These are phyloP conservation scores for Vigna nakashimae DNA, from an alignment of 306 rosid genomes.

Conservation along the genomic window DNA sequence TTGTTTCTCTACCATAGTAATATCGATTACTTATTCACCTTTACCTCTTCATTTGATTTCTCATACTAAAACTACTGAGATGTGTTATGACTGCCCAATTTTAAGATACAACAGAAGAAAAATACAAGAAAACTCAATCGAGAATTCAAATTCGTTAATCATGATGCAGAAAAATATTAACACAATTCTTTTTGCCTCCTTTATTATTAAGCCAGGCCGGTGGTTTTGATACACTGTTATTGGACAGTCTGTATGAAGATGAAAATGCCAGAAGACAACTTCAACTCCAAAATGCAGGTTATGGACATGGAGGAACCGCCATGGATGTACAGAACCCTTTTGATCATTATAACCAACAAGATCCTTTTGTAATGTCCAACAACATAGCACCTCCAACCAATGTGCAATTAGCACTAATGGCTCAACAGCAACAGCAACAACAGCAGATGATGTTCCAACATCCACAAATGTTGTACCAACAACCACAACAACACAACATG, in stretches of 20 bases:
- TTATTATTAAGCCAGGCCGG: conserved; percentile 71
- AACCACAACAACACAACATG: conserved; percentile 58
- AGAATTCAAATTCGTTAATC: too few species aligned
- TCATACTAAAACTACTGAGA: not conserved
- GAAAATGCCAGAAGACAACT: conserved; percentile 77
- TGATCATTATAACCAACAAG: conserved; percentile 57
- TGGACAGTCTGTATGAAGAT: conserved; percentile 91
- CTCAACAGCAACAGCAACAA: conserved; percentile 73
- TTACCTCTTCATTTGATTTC: not conserved
- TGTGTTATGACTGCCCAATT: not conserved
- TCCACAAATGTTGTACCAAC: conserved; percentile 46
- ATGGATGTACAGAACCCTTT: conserved; percentile 63
- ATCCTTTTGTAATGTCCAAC: conserved; percentile 80
- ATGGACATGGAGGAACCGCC: conserved; percentile 62
- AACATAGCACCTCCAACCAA: conserved; percentile 75
- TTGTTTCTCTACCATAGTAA: conserved; percentile 39
- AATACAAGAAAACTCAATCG: too few species aligned
- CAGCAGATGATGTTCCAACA: conserved; percentile 65
- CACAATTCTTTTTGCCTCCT: not conserved
- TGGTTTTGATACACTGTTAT: conserved; percentile 86
- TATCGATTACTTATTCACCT: not conserved
- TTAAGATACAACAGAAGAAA: too few species aligned
- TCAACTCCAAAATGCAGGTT: conserved; percentile 92
- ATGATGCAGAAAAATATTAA: not conserved
- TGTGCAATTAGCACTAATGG: conserved; percentile 77